Evolutionary conservation across 1,284 basidiomycete species (phyloP), one percentile per base, ranked within the genome.

Genomic region (Cryptococcus deneoformans): DNA sequence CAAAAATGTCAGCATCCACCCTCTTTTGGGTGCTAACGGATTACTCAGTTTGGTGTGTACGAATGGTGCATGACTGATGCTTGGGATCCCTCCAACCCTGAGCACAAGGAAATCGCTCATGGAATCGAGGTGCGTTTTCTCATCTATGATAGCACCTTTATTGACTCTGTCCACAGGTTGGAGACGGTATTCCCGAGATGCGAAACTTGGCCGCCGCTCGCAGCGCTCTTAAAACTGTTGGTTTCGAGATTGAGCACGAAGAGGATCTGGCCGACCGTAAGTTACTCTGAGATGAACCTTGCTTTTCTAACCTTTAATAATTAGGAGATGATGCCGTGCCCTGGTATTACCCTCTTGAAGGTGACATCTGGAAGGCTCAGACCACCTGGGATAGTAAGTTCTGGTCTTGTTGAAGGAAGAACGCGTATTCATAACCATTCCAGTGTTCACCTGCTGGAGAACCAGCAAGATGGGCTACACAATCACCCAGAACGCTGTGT

Each of bases 51-150:
- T 77, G 94, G 93, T 74, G 88, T 97, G 46, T 98, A 98, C 80
- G 95, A 98, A 76, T 99, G 95, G 95, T 89, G 87, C 79, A 97
- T 99, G 94, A 98, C 95, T 49, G 94, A 98, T 77, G 77, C 78
- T 9, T 99, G 92, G 89, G 90, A 99, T 76, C 83, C 90, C 2
- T 86, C 86, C 11, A 89, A 84, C 77, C 89, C 93, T 14, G 79
- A 85, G 62, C 95, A 99, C 84, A 94, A 94, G 81, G 84, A 85
- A 57, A 87, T 99, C 61, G 90, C 92, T 16, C 93, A 97, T 81
- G 86, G 83, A 56, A 87, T 94, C 63, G 91, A 93, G 76, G 29
- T 29, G 29, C 29, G 29, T 29, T 29, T 29, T 29, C 3, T 29
- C 29, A 29, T 29, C 29, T 29, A 5, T 29, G 29, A 29, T 81